Base-by-base conservation (phyloP, 345 rosid genomes). In the Microthlaspi erraticum region DNA sequence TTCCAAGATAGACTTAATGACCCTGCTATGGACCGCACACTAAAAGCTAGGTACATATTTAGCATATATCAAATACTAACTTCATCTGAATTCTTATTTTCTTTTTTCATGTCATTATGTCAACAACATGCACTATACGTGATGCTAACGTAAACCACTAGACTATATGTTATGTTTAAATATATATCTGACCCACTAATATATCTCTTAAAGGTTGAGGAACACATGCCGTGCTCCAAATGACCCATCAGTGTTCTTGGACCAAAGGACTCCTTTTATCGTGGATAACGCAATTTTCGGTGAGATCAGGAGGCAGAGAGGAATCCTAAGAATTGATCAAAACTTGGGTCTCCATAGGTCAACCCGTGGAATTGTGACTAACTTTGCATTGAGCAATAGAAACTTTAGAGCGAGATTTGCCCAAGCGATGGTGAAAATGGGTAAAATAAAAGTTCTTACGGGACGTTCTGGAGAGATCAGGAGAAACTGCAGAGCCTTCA, bases 401-500 rank as follows among this genome's bases (percentile, higher is more conserved):
- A 76, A 50, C 26, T 87, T 87, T 19, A 51, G 51, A 63, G 13
- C 16, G 37, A 68, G 86, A 44, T 86, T 90, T 77, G 83, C 78
- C 1, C 66, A 71, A 62, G 96, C 85, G 2, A 84, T 90, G 83
- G 77, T 84, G 77, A 90, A 82, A 83, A 19, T 87, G 85, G 86
- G 84, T 14, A 66, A 31, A 1, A 75, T 84, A 10, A 59, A 63
- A 7, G 90, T 84, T 67, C 86, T 87, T 42, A 78, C 77, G 6
- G 91, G 91, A 33, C 79, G 78, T 3, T 82, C 74, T 13, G 96
- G 96, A 18, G 82, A 87, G 68, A 74, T 87, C 26, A 80, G 93
- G 56, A 77, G 62, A 20, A 86, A 83, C 29, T 90, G 93, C 53
- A 74, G 91, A 66, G 86, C 51, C 49, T 71, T 81, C 45, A 86